Percentiles rank a stretch among this genome's conserved stretches.
Conservation (phyloP, 176 grass and related monocot genomes). For the maize (Zea mays) region Zm-B73-REFERENCE-NAM-5.0 NC_050099.1:177890501-177891000, state of each 20-base stretch:
- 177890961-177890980: conserved; percentile 67
- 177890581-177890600: conserved; percentile 46
- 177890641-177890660: neutral
- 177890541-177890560: conserved; percentile 96
- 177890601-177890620: conserved; percentile 14
- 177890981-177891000: conserved; percentile 62
- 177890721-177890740: conserved; percentile 67
- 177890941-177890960: conserved; percentile 65
- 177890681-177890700: conserved; percentile 62
- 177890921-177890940: conserved; percentile 79
- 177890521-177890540: conserved; percentile 97
- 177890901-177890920: conserved; percentile 62
- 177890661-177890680: conserved; percentile 18
- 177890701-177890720: conserved; percentile 61
- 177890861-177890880: conserved; percentile 72
- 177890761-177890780: conserved; percentile 55
- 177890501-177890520: conserved; percentile 90
- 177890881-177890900: conserved; percentile 80
- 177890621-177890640: neutral
- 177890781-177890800: conserved; percentile 74
- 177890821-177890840: conserved; percentile 79
- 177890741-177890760: conserved; percentile 74
- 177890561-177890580: conserved; percentile 80
- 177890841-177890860: conserved; percentile 63
- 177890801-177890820: conserved; percentile 76